Percentiles rank a stretch among this genome's conserved stretches.
Evolutionary conservation across 352 stramenopile genomes (phyloP).

Genomic region (Globisporangium solare): DNA sequence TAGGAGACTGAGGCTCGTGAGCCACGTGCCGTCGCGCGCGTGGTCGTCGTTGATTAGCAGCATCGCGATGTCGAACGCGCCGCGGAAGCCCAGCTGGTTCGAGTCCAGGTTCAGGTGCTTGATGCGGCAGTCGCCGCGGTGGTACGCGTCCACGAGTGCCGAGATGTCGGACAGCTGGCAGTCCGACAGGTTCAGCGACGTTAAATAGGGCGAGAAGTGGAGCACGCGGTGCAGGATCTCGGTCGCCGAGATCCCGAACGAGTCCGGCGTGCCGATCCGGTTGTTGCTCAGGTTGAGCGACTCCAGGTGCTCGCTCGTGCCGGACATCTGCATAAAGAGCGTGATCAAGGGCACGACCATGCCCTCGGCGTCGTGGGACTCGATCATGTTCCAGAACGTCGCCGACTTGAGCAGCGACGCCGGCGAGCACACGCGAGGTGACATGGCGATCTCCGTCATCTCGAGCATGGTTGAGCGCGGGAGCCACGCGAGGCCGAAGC

Average conservation of each 20-base stretch:
- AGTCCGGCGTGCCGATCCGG: conserved; percentile 45
- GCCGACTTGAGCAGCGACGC: conserved; percentile 34
- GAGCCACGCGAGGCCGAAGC: conserved; percentile 53
- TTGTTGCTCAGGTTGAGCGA: conserved; percentile 56
- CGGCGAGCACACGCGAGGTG: conserved; percentile 41
- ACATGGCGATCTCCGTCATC: conserved; percentile 50
- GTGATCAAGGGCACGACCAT: conserved; percentile 49
- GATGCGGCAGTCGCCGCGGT: conserved; percentile 40
- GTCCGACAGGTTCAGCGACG: conserved; percentile 37
- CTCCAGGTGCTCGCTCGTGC: conserved; percentile 46
- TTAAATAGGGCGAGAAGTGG: conserved; percentile 56
- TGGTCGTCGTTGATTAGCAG: conserved; percentile 48
- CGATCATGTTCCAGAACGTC: conserved; percentile 54
- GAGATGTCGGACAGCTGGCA: conserved; percentile 51
- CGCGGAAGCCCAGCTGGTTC: conserved; percentile 50
- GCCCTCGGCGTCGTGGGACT: conserved; percentile 33
- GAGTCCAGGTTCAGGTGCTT: conserved; percentile 44
- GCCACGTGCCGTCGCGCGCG: conserved; percentile 27
- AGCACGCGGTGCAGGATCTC: conserved; percentile 53
- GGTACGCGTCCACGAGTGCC: conserved; percentile 43
- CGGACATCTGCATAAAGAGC: conserved; percentile 53
- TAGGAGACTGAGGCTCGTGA: conserved; percentile 41
- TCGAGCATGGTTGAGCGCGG: conserved; percentile 38
- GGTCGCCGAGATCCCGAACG: conserved; percentile 41
- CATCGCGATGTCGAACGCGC: conserved; percentile 56